Conservation (phyloP, 2,329 filamentous ascomycete species). For the Paracorniculantispora psalliotae region DNA sequence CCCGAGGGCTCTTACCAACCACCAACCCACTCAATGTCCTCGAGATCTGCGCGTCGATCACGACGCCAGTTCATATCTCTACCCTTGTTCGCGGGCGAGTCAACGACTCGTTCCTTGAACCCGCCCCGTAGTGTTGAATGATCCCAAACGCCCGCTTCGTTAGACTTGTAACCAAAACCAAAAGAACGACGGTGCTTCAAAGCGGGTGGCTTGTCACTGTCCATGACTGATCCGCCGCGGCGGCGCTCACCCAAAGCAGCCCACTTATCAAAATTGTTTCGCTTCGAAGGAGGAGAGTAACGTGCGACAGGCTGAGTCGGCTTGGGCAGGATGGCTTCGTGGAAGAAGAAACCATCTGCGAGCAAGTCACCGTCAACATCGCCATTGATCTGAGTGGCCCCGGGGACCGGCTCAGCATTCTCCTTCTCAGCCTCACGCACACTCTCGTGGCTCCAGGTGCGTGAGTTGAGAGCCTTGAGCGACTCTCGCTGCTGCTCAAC, state of each 20-base stretch:
- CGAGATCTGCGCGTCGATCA: conserved; percentile 61
- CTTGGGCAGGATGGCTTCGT: conserved; percentile 50
- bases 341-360: conserved; percentile 68
- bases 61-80: conserved; percentile 60
- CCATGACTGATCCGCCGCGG: conserved; percentile 56
- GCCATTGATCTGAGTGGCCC: conserved; percentile 34
- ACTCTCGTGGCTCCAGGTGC: conserved; percentile 76
- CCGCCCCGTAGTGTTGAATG: conserved; percentile 33
- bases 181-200: conserved; percentile 44
- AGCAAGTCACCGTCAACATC: conserved; percentile 61
- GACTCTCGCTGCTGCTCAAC: conserved; percentile 46
- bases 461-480: conserved; percentile 63
- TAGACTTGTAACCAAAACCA: conserved; percentile 44
- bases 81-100: conserved; percentile 53
- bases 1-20: conserved; percentile 62
- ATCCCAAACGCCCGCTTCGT: conserved; percentile 46
- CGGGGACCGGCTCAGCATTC: conserved; percentile 18
- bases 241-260: conserved; percentile 79
- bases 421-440: conserved; percentile 32
- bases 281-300: conserved; percentile 65
- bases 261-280: conserved; percentile 73
- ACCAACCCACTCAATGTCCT: conserved; percentile 91
- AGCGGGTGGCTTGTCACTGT: conserved; percentile 46
- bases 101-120: conserved; percentile 44
- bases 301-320: conserved; percentile 37